Conservation (phyloP, 108 stramenopile genomes). For the Heterococcus sp. region DNA sequence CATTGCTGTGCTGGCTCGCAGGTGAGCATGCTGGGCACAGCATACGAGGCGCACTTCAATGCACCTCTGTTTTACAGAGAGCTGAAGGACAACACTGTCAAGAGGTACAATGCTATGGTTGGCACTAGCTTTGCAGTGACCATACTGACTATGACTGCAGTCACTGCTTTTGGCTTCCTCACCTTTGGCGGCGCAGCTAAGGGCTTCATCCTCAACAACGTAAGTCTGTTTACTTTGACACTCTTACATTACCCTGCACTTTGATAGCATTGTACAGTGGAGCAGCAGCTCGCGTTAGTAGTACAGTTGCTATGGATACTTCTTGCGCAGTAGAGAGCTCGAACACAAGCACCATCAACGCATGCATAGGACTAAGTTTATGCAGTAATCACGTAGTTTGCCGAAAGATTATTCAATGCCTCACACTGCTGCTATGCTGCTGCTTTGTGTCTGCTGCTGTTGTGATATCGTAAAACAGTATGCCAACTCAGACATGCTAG, state of each 20-base stretch:
- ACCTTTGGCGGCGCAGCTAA: conserved; percentile 79
- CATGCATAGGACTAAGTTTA: no score
- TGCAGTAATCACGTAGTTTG: no score
- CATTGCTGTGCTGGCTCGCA: conserved; percentile 51
- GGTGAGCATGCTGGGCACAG: conserved; percentile 86
- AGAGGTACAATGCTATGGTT: conserved; percentile 56
- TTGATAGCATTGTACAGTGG: no score
- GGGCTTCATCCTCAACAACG: conserved; percentile 90
- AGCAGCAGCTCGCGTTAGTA: no score
- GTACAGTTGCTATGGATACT: no score
- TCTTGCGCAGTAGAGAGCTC: no score
- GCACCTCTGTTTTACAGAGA: conserved; percentile 90
- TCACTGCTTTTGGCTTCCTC: conserved; percentile 80
- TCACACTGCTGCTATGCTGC: no score
- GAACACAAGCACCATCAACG: no score
- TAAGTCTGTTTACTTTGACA: no score
- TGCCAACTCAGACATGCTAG: conserved; percentile 23
- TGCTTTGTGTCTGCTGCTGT: conserved; percentile 74
- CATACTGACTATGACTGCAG: conserved; percentile 68
- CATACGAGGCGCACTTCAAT: conserved; percentile 93
- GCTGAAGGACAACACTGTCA: conserved; percentile 53
- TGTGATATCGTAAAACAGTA: conserved; percentile 94
- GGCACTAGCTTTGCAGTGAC: conserved; percentile 68
- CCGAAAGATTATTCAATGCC: no score
- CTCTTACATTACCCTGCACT: no score